These are phyloP conservation scores for Russula virescens DNA, from an alignment of 768 basidiomycete species.

Conservation along the genomic window DNA sequence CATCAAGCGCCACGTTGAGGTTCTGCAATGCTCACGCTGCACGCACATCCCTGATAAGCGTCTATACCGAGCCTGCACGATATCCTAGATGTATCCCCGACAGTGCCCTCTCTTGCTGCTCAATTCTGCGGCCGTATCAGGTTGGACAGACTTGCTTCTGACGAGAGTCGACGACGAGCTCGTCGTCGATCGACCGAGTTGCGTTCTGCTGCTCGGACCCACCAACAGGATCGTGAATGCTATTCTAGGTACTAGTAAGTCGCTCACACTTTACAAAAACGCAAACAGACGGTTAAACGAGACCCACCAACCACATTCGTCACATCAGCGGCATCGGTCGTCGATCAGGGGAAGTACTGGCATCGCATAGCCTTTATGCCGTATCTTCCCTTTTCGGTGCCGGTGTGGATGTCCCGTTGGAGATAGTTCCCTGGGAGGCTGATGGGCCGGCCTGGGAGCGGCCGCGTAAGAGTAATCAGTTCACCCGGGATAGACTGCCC, in stretches of 20 bases:
- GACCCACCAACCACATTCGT: slow-evolving; percentile 7
- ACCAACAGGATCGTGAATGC: slow-evolving; percentile 17
- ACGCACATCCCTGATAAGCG: too few relatives aligned
- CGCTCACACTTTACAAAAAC: not conserved
- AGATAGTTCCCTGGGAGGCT: too few relatives aligned
- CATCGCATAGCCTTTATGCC: slow-evolving; percentile 15
- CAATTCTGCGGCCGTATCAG: not conserved
- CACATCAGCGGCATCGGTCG: slow-evolving; percentile 13
- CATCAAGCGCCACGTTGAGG: too few relatives aligned
- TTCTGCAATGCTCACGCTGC: too few relatives aligned
- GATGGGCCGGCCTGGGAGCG: too few relatives aligned
- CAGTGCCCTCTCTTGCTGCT: slow-evolving; percentile 11
- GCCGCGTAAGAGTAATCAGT: not conserved
- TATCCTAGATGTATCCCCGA: slow-evolving; percentile 9
- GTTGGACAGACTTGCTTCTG: not conserved
- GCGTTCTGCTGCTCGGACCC: not conserved
- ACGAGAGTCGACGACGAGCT: slow-evolving; percentile 3
- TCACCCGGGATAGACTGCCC: not conserved
- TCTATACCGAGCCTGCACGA: too few relatives aligned
- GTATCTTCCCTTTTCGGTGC: slow-evolving; percentile 4
- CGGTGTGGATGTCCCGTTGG: not conserved
- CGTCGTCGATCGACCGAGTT: slow-evolving; percentile 8
- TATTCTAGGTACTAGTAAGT: not conserved
- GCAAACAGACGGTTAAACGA: too few relatives aligned
- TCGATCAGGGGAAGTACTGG: slow-evolving; percentile 1